Evolutionary conservation across 768 basidiomycete species (phyloP), one percentile per base, ranked within the genome.

Genomic region (Boletus sp.): DNA sequence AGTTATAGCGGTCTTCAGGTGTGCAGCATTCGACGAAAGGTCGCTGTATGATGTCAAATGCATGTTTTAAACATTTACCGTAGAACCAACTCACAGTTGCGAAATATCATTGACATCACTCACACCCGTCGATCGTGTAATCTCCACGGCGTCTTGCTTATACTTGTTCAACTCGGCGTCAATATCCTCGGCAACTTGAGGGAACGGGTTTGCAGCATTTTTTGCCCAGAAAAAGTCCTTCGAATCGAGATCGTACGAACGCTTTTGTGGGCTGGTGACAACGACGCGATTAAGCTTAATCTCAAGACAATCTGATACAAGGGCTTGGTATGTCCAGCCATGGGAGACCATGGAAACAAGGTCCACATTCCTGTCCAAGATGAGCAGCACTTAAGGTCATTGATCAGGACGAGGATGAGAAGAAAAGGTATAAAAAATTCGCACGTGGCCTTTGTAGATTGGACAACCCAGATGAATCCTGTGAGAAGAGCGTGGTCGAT

Each of bases 151-250:
- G 64, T 99, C 97, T 64, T 89, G 84, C 75, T 98, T 98, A 65
- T 88, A 96, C 72, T 86, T 85, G 72, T 87, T 93, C 60, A 98
- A 73, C 70, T 98, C 97, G 7, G 78, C 63, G 64, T 99, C 93
- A 49, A 99, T 98, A 59, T 98, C 96, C 68, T 97, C 97, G 2
- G 97, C 96, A 5, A 99, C 97, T 61, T 97, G 92, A 37, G 97
- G 97, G 79, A 99, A 99, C 5, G 96, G 96, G 56, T 90, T 92
- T 8, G 91, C 86, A 1, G 95, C 93, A 65, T 98, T 97, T 69
- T 90, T 93, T 2, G 86, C 88, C 97, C 97, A 99, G 77, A 99
- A 99, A 74, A 97, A 99, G 71, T 99, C 97, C 65, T 96, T 98
- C 21, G 92, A 87, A 72, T 98, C 97, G 33, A 99, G 84, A 72